phyloP scores from a whole-genome alignment of 192 early-diverging fungal genomes.

The Chytriomyces confervae region DNA sequence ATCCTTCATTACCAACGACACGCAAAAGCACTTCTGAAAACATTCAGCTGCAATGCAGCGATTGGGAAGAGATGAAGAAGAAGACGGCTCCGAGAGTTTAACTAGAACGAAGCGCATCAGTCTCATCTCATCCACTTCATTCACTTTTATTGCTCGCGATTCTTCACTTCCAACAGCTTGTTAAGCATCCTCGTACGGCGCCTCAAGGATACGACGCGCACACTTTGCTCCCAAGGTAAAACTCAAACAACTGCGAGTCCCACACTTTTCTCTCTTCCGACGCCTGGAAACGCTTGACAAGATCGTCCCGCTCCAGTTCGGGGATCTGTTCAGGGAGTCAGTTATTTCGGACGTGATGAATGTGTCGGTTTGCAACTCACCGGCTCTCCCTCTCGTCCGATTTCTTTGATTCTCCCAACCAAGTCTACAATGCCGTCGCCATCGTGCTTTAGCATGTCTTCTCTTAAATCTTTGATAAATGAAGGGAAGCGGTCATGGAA shows the following conservation, averaged over 20 bases:
- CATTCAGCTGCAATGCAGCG: too few relatives aligned
- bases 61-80: too few relatives aligned
- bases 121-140: too few relatives aligned
- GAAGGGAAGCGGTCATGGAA: conserved; percentile 59
- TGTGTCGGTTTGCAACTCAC: conserved; percentile 20
- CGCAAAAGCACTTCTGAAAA: too few relatives aligned
- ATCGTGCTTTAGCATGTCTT: conserved; percentile 39
- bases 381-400: conserved; percentile 19
- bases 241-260: conserved; percentile 52
- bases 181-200: neutral
- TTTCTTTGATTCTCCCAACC: conserved; percentile 39
- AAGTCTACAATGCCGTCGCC: conserved; percentile 42
- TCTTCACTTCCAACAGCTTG: neutral
- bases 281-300: conserved; percentile 56
- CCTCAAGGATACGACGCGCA: conserved; percentile 41
- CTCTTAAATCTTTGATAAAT: conserved; percentile 37
- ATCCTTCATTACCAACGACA: too few relatives aligned
- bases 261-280: conserved; percentile 41
- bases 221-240: conserved; percentile 37
- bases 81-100: too few relatives aligned
- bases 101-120: too few relatives aligned
- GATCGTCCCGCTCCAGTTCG: conserved; percentile 42
- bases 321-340: conserved; percentile 36
- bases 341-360: conserved; percentile 14
- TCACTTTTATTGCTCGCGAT: too few relatives aligned